These are phyloP conservation scores for Lepidopterella palustris DNA, from an alignment of 495 filamentous ascomycete genomes.

Conservation along the genomic window DNA sequence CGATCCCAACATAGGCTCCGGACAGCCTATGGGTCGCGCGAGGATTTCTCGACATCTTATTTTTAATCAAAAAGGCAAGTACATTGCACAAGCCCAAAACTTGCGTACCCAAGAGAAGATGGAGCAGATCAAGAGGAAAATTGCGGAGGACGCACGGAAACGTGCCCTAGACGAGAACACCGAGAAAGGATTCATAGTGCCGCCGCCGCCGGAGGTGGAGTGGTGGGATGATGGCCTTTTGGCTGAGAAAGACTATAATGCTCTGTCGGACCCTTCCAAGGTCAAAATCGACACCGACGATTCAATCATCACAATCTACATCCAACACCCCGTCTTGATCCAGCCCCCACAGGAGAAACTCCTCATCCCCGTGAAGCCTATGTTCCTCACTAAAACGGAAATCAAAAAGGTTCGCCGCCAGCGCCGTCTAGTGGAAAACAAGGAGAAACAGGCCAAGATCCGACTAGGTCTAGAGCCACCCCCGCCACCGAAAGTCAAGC, in stretches of 20 bases:
- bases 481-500: constrained; percentile 90
- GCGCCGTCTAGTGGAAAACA: constrained; percentile 81
- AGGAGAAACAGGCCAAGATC: constrained; percentile 95
- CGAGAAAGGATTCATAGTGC: constrained; percentile 81
- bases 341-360: constrained; percentile 86
- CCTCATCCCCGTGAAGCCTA: constrained; percentile 71
- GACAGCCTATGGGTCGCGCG: constrained; percentile 48
- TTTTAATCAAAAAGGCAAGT: constrained; percentile 97
- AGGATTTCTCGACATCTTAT: constrained; percentile 65
- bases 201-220: constrained; percentile 79
- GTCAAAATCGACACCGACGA: constrained; percentile 74
- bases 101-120: constrained; percentile 78
- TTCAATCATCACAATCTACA: constrained; percentile 77
- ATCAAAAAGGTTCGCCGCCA: constrained; percentile 87
- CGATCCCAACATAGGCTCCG: constrained; percentile 54
- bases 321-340: constrained; percentile 90
- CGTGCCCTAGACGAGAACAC: constrained; percentile 86
- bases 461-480: constrained; percentile 82
- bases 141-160: constrained; percentile 77
- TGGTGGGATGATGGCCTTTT: constrained; percentile 97
- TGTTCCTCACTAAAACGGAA: constrained; percentile 87
- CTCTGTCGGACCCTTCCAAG: constrained; percentile 53
- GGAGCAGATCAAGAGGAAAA: constrained; percentile 88
- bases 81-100: constrained; percentile 85
- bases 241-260: constrained; percentile 63